phyloP scores from a whole-genome alignment of 78 protist species.

The Monocercomonoides exilis region DNA sequence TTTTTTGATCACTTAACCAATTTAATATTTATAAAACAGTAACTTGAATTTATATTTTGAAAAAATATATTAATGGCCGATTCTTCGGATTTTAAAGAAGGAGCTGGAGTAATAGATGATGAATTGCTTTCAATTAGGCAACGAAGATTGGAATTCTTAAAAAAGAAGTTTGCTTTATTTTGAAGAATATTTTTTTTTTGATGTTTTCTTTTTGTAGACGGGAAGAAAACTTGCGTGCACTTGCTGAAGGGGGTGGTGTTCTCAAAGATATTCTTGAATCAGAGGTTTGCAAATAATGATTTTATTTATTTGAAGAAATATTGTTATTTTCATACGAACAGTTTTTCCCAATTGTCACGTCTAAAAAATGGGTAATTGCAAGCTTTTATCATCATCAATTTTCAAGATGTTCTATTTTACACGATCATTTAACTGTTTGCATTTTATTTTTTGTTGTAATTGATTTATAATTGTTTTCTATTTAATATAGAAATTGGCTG shows the following conservation, averaged over 20 bases:
- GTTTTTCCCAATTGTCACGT: background rate
- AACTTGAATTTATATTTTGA: background rate
- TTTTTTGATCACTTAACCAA: too few relatives aligned
- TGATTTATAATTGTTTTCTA: background rate
- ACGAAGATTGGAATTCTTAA: background rate
- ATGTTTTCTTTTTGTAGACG: background rate
- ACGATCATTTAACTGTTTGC: slow-evolving; percentile 1
- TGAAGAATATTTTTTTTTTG: background rate
- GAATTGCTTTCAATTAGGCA: background rate
- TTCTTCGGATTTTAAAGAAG: background rate
- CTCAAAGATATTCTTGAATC: background rate
- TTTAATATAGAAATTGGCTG: background rate
- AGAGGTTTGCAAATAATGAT: background rate
- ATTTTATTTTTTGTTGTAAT: background rate
- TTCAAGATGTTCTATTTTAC: slow-evolving; percentile 12
- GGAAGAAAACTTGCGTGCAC: background rate
- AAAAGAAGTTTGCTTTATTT: background rate
- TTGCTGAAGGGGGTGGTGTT: background rate
- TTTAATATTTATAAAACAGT: too few relatives aligned
- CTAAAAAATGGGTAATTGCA: background rate
- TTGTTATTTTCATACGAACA: background rate
- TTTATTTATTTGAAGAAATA: too few relatives aligned
- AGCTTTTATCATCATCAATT: slow-evolving; percentile 12
- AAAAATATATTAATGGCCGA: background rate
- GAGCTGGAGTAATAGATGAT: slow-evolving; percentile 6